Percentiles rank a stretch among this genome's conserved stretches.
Conservation (phyloP, 345 rosid species). For the Ailanthus altissimus region DNA sequence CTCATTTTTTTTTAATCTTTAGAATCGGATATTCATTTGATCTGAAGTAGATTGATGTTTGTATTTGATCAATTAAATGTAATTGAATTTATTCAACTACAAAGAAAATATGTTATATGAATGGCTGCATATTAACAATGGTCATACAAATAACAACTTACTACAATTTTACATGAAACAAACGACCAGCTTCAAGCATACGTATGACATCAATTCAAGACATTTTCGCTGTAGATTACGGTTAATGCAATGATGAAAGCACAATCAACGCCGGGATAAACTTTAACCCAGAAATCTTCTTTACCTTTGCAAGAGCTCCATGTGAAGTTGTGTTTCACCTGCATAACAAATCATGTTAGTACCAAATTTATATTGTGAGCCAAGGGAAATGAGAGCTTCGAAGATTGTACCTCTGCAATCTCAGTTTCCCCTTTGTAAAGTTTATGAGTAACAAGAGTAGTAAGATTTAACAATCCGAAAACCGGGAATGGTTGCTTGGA, state of each 20-base stretch:
- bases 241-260: slow-evolving; percentile 63
- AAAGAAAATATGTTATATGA: too few species aligned
- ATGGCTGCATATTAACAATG: neutral
- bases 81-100: neutral
- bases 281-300: slow-evolving; percentile 50
- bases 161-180: neutral
- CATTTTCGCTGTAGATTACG: slow-evolving; percentile 44
- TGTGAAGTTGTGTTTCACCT: slow-evolving; percentile 56
- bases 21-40: neutral
- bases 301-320: slow-evolving; percentile 58
- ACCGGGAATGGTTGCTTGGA: slow-evolving; percentile 33
- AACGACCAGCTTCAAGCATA: neutral
- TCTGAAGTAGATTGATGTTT: neutral
- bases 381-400: neutral
- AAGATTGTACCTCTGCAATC: slow-evolving; percentile 60
- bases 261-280: slow-evolving; percentile 66
- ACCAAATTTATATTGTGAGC: neutral
- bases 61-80: neutral
- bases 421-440: slow-evolving; percentile 47
- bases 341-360: slow-evolving; percentile 2
- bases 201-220: neutral
- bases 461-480: slow-evolving; percentile 49
- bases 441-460: slow-evolving; percentile 47
- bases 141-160: neutral
- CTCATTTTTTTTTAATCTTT: neutral